Evolutionary conservation across 2,329 filamentous ascomycete genomes (phyloP).

Genomic region (Davidsoniella eucalypti): DNA sequence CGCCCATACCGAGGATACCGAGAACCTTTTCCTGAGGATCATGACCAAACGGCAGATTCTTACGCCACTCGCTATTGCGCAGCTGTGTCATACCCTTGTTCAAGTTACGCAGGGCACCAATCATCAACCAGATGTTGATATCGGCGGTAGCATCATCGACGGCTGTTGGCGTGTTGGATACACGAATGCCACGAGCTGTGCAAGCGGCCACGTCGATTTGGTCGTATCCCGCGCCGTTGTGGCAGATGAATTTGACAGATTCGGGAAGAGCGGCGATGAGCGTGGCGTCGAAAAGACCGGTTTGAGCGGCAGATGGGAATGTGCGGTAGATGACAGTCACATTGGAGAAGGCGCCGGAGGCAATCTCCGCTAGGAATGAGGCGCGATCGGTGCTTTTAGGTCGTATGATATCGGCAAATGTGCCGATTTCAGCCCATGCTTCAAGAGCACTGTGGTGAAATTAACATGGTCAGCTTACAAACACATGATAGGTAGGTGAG

Average conservation of each 20-base stretch:
- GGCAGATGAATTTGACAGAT: conserved; percentile 40
- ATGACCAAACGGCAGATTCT: conserved; percentile 45
- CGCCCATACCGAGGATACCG: conserved; percentile 74
- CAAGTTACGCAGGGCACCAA: conserved; percentile 64
- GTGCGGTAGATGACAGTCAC: conserved; percentile 53
- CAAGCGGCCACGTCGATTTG: conserved; percentile 61
- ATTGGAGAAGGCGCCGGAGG: conserved; percentile 47
- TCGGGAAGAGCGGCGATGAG: conserved; percentile 41
- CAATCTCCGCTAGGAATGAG: conserved; percentile 54
- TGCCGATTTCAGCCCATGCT: conserved; percentile 43
- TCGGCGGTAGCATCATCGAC: conserved; percentile 77
- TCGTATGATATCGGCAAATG: conserved; percentile 47
- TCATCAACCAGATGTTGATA: conserved; percentile 60
- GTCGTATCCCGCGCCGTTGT: conserved; percentile 70
- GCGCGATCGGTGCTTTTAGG: conserved; percentile 44
- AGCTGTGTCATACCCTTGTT: conserved; percentile 48
- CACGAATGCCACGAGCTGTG: conserved; percentile 45
- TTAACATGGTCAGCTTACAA: too few species aligned
- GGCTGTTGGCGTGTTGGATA: conserved; percentile 69
- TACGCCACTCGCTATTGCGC: conserved; percentile 52
- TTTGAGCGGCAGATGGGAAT: conserved; percentile 45
- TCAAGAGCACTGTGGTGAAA: conserved; percentile 39
- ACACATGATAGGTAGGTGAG: too few species aligned
- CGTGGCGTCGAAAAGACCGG: conserved; percentile 55
- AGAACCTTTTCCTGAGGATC: conserved; percentile 66